phyloP scores from a whole-genome alignment of 768 basidiomycete species.

The Auricularia sp. region DNA sequence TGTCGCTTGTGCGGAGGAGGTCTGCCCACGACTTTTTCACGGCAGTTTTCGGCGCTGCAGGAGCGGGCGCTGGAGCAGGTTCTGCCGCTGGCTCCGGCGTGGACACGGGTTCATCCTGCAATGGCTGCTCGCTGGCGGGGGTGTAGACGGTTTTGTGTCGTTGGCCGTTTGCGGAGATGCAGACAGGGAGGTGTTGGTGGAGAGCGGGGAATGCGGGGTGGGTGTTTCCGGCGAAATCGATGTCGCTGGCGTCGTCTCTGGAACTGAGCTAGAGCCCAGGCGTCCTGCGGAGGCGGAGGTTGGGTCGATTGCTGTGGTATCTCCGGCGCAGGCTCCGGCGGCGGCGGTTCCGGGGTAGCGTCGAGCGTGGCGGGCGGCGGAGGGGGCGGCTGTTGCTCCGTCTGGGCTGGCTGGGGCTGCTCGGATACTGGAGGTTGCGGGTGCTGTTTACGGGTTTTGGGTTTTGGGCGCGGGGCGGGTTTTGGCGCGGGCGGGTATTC shows the following conservation, averaged over 20 bases:
- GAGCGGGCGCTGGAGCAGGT: slow-evolving; percentile 11
- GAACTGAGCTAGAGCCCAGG: slow-evolving; percentile 10
- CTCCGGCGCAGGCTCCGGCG: slow-evolving; percentile 7
- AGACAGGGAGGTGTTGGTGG: slow-evolving; percentile 52
- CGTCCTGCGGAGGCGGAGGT: slow-evolving; percentile 1
- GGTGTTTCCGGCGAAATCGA: slow-evolving; percentile 41
- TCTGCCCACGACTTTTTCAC: slow-evolving; percentile 71
- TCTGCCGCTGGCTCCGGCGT: slow-evolving; percentile 15
- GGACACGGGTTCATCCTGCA: neutral
- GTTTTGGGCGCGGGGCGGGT: slow-evolving; percentile 42
- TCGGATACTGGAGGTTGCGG: slow-evolving; percentile 4
- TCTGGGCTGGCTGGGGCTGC: slow-evolving; percentile 2
- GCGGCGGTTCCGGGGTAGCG: slow-evolving; percentile 10
- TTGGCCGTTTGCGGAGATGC: neutral
- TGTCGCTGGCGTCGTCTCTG: slow-evolving; percentile 39
- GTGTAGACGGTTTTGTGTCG: neutral
- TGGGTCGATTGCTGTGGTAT: slow-evolving; percentile 5
- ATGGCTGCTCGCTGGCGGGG: neutral
- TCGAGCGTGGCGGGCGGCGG: slow-evolving; percentile 14
- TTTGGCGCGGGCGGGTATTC: slow-evolving; percentile 37
- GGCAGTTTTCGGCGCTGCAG: slow-evolving; percentile 10
- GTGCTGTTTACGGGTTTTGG: slow-evolving; percentile 32
- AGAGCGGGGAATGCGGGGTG: slow-evolving; percentile 43
- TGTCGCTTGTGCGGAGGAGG: slow-evolving; percentile 50
- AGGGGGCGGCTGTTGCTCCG: neutral